phyloP scores from a whole-genome alignment of 2,329 filamentous ascomycete genomes.

The Fusarium domesticum region DNA sequence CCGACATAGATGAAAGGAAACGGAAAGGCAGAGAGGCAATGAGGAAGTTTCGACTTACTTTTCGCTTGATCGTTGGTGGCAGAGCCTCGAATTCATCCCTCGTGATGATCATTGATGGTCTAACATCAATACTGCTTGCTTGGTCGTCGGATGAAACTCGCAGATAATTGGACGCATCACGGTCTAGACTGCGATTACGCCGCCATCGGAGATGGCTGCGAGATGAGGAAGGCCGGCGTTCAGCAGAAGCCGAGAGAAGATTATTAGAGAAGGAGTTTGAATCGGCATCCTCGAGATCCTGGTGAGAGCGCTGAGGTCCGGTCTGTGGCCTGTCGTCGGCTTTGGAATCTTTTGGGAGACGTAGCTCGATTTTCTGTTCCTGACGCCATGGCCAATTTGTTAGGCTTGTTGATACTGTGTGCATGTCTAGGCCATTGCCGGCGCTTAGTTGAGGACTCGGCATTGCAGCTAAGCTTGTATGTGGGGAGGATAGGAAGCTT shows the following conservation, averaged over 20 bases:
- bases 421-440: constrained; percentile 4
- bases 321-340: constrained; percentile 9
- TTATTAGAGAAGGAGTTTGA: constrained; percentile 21
- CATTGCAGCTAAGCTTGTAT: constrained; percentile 24
- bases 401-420: constrained; percentile 7
- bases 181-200: constrained; percentile 18
- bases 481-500: constrained; percentile 27
- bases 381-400: constrained; percentile 15
- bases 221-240: constrained; percentile 30
- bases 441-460: constrained; percentile 11
- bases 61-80: constrained; percentile 54
- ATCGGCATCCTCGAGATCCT: constrained; percentile 24
- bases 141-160: constrained; percentile 26
- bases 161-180: constrained; percentile 19
- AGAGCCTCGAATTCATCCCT: constrained; percentile 48
- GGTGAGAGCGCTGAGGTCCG: constrained; percentile 17
- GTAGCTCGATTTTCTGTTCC: constrained; percentile 20
- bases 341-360: constrained; percentile 11
- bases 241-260: constrained; percentile 9
- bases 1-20: constrained; percentile 10
- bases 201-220: constrained; percentile 26
- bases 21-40: not conserved
- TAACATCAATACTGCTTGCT: constrained; percentile 14
- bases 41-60: constrained; percentile 44
- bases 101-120: constrained; percentile 33